Conservation (phyloP, 352 stramenopile genomes). For the Globisporangium cederbergense region DNA sequence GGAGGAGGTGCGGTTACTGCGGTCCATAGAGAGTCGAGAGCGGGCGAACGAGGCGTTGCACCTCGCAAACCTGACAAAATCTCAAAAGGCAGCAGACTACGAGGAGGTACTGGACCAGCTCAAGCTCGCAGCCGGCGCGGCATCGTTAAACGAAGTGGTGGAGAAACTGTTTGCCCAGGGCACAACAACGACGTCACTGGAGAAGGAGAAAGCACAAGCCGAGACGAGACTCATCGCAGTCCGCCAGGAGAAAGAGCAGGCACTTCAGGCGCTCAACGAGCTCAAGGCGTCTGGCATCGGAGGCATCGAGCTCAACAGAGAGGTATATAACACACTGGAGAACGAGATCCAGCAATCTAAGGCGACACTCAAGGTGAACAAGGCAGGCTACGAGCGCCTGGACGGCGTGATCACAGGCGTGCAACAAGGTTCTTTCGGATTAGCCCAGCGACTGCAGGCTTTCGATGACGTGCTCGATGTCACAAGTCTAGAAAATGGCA, state of each 20-base stretch:
- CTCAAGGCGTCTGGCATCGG: conserved; percentile 78
- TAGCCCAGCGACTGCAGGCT: conserved; percentile 57
- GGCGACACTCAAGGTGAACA: conserved; percentile 71
- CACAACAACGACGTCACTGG: conserved; percentile 53
- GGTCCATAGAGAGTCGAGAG: conserved; percentile 61
- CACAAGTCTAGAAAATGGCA: conserved; percentile 1
- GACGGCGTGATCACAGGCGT: conserved; percentile 73
- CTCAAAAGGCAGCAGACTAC: conserved; percentile 66
- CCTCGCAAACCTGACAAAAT: conserved; percentile 60
- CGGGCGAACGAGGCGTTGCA: conserved; percentile 63
- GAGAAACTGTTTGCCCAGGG: conserved; percentile 69
- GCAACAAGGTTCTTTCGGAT: conserved; percentile 65
- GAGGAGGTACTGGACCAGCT: conserved; percentile 61
- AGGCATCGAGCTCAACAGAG: conserved; percentile 72
- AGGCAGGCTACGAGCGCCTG: conserved; percentile 66
- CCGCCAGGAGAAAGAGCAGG: conserved; percentile 64
- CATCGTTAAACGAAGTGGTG: conserved; percentile 50
- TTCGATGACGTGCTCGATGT: conserved; percentile 72
- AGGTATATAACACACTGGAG: conserved; percentile 79
- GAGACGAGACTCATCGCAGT: conserved; percentile 49
- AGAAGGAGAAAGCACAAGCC: conserved; percentile 69
- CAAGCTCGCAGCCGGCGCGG: conserved; percentile 61
- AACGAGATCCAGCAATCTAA: conserved; percentile 75
- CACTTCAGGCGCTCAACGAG: conserved; percentile 59
- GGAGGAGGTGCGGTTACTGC: conserved; percentile 51